Conservation (phyloP, 768 basidiomycete species). For the Pulveroboletus sp. region DNA sequence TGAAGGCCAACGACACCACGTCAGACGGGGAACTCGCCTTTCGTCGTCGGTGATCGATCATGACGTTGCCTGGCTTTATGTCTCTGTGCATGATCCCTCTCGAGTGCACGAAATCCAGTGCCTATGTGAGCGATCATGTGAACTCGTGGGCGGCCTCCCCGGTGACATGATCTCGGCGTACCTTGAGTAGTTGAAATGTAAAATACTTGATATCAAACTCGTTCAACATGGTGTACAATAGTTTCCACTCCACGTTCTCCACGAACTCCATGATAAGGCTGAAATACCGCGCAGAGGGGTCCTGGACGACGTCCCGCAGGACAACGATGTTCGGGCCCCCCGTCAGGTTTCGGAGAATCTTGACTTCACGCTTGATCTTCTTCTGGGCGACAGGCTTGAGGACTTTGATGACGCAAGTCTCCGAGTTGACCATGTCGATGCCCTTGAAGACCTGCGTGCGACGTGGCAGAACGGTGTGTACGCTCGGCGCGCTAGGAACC, state of each 20-base stretch:
- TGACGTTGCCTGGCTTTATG: conserved; percentile 66
- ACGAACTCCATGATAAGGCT: conserved; percentile 68
- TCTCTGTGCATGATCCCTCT: conserved; percentile 71
- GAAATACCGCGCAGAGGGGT: conserved; percentile 55
- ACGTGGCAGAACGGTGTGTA: conserved; percentile 1
- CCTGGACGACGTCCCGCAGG: conserved; percentile 63
- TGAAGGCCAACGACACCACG: background rate
- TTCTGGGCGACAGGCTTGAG: conserved; percentile 61
- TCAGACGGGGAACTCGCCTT: conserved; percentile 39
- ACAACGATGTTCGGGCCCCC: conserved; percentile 69
- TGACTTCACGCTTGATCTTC: conserved; percentile 75
- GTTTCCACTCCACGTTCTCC: conserved; percentile 64
- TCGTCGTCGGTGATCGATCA: conserved; percentile 63
- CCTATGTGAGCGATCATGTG: conserved; percentile 25
- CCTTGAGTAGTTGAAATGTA: conserved; percentile 60
- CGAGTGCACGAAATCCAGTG: conserved; percentile 67
- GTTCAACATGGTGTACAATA: conserved; percentile 50
- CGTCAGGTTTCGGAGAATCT: conserved; percentile 63
- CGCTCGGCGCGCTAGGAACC: background rate
- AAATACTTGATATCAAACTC: conserved; percentile 68
- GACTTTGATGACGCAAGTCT: conserved; percentile 63
- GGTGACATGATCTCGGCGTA: conserved; percentile 12
- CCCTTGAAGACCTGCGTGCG: conserved; percentile 52
- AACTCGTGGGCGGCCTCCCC: background rate
- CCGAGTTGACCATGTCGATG: conserved; percentile 49